Evolutionary conservation across 179 eudicot species (phyloP).

Genomic region (Dionaea muscipula): DNA sequence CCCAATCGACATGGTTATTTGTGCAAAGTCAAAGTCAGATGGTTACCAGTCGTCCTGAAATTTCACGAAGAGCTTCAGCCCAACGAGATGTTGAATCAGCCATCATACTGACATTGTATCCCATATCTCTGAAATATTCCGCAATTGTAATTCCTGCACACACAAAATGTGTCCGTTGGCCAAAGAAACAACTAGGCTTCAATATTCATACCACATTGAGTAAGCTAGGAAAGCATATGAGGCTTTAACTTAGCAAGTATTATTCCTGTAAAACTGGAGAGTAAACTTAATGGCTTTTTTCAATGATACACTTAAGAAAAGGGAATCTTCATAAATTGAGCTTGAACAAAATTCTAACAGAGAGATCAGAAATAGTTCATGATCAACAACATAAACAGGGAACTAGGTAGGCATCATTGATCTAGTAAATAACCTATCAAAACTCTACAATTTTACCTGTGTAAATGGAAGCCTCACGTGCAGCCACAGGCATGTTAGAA

Average conservation of each 20-base stretch:
- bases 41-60: slow-evolving; percentile 94
- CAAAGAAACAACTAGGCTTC: not conserved
- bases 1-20: not conserved
- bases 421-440: too few relatives aligned
- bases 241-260: too few relatives aligned
- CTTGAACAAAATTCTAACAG: too few relatives aligned
- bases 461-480: slow-evolving; percentile 98
- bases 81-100: slow-evolving; percentile 99
- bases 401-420: too few relatives aligned
- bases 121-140: slow-evolving; percentile 98
- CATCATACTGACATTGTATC: slow-evolving; percentile 99
- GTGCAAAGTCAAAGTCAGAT: not conserved
- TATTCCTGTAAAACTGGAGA: too few relatives aligned
- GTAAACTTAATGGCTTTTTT: too few relatives aligned
- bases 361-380: too few relatives aligned
- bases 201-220: not conserved
- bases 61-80: slow-evolving; percentile 99
- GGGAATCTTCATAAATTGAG: too few relatives aligned
- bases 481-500: slow-evolving; percentile 99
- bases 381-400: too few relatives aligned
- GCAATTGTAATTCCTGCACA: slow-evolving; percentile 86
- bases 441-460: slow-evolving; percentile 37
- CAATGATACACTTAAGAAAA: too few relatives aligned
- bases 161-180: not conserved
- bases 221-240: too few relatives aligned